Evolutionary conservation across 352 stramenopile genomes (phyloP), one percentile per base, ranked within the genome.

Genomic region (Pythium vanterpoolii): DNA sequence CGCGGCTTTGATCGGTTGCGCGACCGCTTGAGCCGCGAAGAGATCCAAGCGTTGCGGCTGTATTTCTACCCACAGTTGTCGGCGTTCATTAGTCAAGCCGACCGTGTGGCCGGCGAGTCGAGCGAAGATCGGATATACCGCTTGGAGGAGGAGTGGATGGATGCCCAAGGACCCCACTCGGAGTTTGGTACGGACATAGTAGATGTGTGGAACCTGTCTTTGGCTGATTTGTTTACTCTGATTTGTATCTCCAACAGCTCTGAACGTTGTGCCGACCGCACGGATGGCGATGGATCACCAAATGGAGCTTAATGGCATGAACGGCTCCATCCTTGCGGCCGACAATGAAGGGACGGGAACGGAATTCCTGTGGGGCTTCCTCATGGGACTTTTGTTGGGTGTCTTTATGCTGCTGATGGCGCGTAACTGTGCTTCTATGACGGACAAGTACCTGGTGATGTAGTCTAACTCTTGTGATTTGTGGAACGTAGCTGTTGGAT

Each of bases 401-500:
- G 85, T 95, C 70, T 95, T 95, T 76, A 95, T 95, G 86, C 74
- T 95, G 54, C 64, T 95, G 21, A 90, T 95, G 79, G 86, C 93
- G 60, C 58, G 79, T 74, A 10, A 11, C 30, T 11, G n/a, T 43
- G 8, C 38, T 6, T 27, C 11, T 34, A 5, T 46, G 1, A 6
- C 36, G 19, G 16, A 28, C 10, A 14, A n/a, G 18, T 42, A 19
- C 21, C 50, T 51, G 23, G 16, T 47, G 36, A 47, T 8, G 18
- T 54, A 47, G 3, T 9, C 7, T 38, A 38, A 24, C 28, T 24
- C 38, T 19, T 6, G 19, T 54, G 9, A 2, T 47, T 34, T 23
- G n/a, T 23, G 10, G 21, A 23, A n/a, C 27, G 40, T 66, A 95
- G 86, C 77, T 95, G 28, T 73, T 93, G 49, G 86, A 95, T 44